phyloP scores from a whole-genome alignment of 2,329 filamentous ascomycete species.

The Colletotrichum liaoningense region DNA sequence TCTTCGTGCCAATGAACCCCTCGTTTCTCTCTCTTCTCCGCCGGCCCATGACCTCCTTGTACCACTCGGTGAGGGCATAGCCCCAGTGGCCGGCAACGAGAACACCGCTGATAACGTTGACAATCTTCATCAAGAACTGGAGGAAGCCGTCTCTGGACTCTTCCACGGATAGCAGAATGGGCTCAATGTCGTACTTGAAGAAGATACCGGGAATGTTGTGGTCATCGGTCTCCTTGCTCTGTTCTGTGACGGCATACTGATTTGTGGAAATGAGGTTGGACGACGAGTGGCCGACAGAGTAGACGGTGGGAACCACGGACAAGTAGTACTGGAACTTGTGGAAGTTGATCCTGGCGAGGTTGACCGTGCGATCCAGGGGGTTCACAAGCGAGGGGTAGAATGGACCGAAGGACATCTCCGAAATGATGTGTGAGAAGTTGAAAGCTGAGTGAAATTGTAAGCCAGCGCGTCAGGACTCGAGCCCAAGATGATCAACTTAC shows the following conservation, averaged over 20 bases:
- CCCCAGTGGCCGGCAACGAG: conserved; percentile 95
- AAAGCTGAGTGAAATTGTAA: conserved; percentile 69
- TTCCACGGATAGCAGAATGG: conserved; percentile 86
- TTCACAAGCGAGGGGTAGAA: conserved; percentile 95
- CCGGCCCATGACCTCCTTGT: conserved; percentile 64
- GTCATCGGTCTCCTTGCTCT: conserved; percentile 78
- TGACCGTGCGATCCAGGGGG: conserved; percentile 91
- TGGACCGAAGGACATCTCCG: conserved; percentile 95
- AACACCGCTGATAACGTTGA: conserved; percentile 92
- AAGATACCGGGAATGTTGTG: conserved; percentile 87
- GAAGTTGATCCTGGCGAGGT: conserved; percentile 80
- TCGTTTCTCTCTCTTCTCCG: conserved; percentile 56
- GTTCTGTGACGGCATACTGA: conserved; percentile 96
- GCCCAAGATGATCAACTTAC: conserved; percentile 63
- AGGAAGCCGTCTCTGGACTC: conserved; percentile 84
- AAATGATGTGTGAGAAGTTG: conserved; percentile 98
- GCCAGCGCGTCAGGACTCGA: not conserved
- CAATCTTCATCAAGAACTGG: conserved; percentile 80
- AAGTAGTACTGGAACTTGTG: conserved; percentile 99
- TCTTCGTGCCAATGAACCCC: conserved; percentile 36
- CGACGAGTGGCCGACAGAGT: conserved; percentile 69
- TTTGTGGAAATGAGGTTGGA: conserved; percentile 85
- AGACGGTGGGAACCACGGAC: conserved; percentile 93
- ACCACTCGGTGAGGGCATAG: conserved; percentile 87
- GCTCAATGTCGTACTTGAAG: conserved; percentile 99